These are phyloP conservation scores for Penicillium subrubescens DNA, from an alignment of 495 filamentous ascomycete species.

Conservation along the genomic window DNA sequence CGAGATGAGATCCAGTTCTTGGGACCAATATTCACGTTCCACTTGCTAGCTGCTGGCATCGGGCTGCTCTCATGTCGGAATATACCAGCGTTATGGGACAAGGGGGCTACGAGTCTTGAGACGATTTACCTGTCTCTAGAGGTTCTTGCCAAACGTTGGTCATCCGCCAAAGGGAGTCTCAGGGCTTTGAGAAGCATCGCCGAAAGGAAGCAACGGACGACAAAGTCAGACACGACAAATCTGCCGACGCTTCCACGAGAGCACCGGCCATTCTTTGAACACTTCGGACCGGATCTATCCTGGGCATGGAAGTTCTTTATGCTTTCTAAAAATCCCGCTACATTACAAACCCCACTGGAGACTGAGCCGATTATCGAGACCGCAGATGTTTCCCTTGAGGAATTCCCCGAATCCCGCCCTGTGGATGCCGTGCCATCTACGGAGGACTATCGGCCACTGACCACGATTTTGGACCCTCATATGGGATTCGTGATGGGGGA, in stretches of 20 bases:
- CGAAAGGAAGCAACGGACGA: constrained; percentile 13
- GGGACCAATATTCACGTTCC: constrained; percentile 30
- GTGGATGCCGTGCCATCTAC: background rate
- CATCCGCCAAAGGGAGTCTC: constrained; percentile 26
- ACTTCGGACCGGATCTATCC: constrained; percentile 16
- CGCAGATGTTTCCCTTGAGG: background rate
- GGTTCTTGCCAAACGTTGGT: constrained; percentile 28
- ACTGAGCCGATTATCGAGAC: background rate
- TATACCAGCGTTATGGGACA: constrained; percentile 16
- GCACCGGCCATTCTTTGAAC: constrained; percentile 15
- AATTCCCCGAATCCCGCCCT: constrained; percentile 7
- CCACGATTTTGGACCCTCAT: constrained; percentile 20
- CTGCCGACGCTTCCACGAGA: constrained; percentile 12
- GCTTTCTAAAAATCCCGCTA: background rate
- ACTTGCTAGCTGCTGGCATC: constrained; percentile 27
- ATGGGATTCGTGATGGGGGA: constrained; percentile 16
- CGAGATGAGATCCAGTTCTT: constrained; percentile 30
- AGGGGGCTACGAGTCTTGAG: constrained; percentile 14
- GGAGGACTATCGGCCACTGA: constrained; percentile 21
- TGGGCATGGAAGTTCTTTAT: constrained; percentile 22
- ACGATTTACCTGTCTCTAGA: constrained; percentile 28
- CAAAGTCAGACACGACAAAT: background rate
- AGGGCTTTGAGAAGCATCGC: constrained; percentile 27
- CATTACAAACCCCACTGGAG: background rate
- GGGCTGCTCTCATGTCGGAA: constrained; percentile 25